A percentile compares a stretch with the other conserved stretches of the same genome.
phyloP scores from a whole-genome alignment of 2,329 filamentous ascomycete genomes.

The Bisporella sp. region DNA sequence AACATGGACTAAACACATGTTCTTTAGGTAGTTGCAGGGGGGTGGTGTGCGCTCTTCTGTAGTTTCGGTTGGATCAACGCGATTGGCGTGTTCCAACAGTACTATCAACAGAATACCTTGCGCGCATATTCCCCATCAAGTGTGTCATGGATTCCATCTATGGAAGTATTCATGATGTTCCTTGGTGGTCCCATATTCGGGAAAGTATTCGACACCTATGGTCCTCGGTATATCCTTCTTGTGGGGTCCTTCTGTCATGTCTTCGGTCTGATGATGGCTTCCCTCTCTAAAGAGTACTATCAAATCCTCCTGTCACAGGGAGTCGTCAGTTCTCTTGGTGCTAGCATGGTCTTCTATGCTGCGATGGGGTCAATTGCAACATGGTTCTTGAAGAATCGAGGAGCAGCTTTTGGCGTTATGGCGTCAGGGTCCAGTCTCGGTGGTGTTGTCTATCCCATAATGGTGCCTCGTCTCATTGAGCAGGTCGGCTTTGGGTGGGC shows the following conservation, averaged over 20 bases:
- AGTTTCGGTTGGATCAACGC: slow-evolving; percentile 42
- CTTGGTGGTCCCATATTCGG: slow-evolving; percentile 53
- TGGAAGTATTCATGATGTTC: slow-evolving; percentile 8
- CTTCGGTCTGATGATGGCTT: slow-evolving; percentile 56
- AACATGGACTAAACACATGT: too few relatives aligned
- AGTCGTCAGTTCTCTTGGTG: slow-evolving; percentile 35
- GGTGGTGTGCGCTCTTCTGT: slow-evolving; percentile 38
- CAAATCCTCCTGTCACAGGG: slow-evolving; percentile 44
- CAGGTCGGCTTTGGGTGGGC: slow-evolving; percentile 49
- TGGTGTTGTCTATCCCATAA: slow-evolving; percentile 55
- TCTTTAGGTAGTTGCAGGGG: slow-evolving; percentile 37
- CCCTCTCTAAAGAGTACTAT: slow-evolving; percentile 47
- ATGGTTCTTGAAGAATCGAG: slow-evolving; percentile 40
- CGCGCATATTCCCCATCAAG: slow-evolving; percentile 1
- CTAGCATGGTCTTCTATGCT: slow-evolving; percentile 37
- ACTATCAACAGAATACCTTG: slow-evolving; percentile 1
- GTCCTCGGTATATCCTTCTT: slow-evolving; percentile 48
- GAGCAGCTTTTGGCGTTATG: slow-evolving; percentile 39
- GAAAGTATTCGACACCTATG: slow-evolving; percentile 53
- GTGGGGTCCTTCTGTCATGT: slow-evolving; percentile 47
- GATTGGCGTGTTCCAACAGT: slow-evolving; percentile 7
- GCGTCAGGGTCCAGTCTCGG: slow-evolving; percentile 40
- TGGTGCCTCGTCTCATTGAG: slow-evolving; percentile 47
- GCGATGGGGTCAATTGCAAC: slow-evolving; percentile 34
- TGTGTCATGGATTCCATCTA: slow-evolving; percentile 3